Conservation (phyloP, 1,139 yeast genomes). For the Lodderomyces elongisporus region DNA sequence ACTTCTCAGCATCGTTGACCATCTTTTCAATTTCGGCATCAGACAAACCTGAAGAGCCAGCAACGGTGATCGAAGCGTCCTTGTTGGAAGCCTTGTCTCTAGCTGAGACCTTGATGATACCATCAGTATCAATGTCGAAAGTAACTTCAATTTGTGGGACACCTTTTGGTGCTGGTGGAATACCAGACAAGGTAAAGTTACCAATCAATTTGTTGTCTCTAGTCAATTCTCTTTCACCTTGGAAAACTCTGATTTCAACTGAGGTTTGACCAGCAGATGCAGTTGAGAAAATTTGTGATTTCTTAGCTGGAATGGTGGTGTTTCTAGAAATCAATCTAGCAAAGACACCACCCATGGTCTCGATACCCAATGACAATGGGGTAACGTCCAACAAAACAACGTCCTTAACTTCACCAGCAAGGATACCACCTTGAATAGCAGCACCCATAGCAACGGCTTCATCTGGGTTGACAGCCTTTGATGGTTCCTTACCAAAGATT, state of each 20-base stretch:
- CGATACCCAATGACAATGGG: conserved; percentile 97
- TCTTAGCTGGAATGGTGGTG: conserved; percentile 96
- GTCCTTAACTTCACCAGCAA: conserved; percentile 95
- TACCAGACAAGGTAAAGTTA: conserved; percentile 92
- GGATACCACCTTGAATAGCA: conserved; percentile 98
- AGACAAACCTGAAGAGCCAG: conserved; percentile 96
- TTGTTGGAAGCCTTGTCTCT: conserved; percentile 97
- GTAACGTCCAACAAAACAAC: conserved; percentile 81
- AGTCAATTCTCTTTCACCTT: conserved; percentile 99
- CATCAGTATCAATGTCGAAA: conserved; percentile 97
- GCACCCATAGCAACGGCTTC: conserved; percentile 99
- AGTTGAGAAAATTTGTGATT: conserved; percentile 95
- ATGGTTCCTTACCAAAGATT: conserved; percentile 92
- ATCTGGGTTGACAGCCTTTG: conserved; percentile 99
- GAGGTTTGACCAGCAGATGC: conserved; percentile 99
- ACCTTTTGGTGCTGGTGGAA: conserved; percentile 99
- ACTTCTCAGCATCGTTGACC: conserved; percentile 98
- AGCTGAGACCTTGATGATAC: conserved; percentile 97
- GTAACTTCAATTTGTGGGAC: conserved; percentile 99
- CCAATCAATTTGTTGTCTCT: conserved; percentile 98
- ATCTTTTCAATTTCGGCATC: conserved; percentile 96
- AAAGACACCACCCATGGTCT: conserved; percentile 98
- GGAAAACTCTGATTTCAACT: conserved; percentile 98
- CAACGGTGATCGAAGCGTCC: conserved; percentile 98
- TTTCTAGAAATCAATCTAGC: conserved; percentile 96